These are phyloP conservation scores for Fraxinus greggii DNA, from an alignment of 305 asterid genomes.

Conservation along the genomic window DNA sequence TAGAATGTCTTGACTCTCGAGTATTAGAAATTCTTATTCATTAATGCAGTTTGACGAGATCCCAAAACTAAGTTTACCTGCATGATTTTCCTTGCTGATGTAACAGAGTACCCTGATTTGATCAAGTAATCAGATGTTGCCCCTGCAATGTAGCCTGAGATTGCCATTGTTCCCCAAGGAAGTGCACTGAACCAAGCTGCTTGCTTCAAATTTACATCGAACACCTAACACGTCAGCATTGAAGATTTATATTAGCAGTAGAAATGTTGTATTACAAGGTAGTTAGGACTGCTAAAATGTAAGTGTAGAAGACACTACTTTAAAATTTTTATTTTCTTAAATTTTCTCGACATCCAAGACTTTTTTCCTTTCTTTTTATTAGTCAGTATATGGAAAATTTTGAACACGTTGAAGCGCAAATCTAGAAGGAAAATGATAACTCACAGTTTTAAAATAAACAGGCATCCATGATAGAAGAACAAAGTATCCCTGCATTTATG, in stretches of 20 bases:
- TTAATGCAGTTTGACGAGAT: background rate
- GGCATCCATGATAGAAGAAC: constrained; percentile 99
- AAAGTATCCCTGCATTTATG: constrained; percentile 81
- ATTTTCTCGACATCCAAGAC: background rate
- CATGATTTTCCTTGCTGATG: constrained; percentile 80
- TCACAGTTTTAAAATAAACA: constrained; percentile 86
- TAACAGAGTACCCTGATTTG: constrained; percentile 60
- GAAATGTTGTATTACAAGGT: background rate
- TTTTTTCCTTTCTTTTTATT: background rate
- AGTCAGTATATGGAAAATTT: background rate
- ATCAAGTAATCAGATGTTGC: constrained; percentile 70
- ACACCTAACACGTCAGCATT: constrained; percentile 48
- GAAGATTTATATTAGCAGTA: background rate
- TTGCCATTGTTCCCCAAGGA: constrained; percentile 98
- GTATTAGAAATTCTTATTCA: background rate
- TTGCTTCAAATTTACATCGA: constrained; percentile 80
- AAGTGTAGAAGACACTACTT: background rate
- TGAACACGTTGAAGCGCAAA: background rate
- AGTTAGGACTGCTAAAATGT: background rate
- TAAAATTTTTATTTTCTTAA: background rate
- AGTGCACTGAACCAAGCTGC: constrained; percentile 99
- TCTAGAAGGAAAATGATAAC: constrained; percentile 21
- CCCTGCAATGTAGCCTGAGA: constrained; percentile 94
- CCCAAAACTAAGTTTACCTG: constrained; percentile 49
- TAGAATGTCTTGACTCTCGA: background rate